Base-by-base conservation (phyloP, 2,329 filamentous ascomycete genomes). In the Hymenoscyphus fraxineus region DNA sequence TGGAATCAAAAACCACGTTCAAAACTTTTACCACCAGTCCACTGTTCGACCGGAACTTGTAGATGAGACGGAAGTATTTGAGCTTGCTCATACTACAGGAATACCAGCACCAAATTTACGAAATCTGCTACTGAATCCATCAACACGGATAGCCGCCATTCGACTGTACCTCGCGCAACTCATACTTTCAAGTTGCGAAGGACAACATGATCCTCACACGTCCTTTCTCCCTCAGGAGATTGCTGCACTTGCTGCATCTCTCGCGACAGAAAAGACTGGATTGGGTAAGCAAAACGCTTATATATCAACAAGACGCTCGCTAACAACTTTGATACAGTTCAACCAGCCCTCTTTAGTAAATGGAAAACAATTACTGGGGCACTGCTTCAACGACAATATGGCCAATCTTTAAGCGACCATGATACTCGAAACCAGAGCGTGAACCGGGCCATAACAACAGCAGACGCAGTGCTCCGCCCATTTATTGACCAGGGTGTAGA, bases 1-100 rank as follows among this genome's bases (percentile, higher is more conserved):
- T 62, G 59, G 39, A 22, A 66, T 69, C 54, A 69, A 69, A 57
- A 67, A 69, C 38, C 67, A 69, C 56, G 64, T 61, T 32, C 67
- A 69, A 32, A 69, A 61, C 54, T 69, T 63, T 55, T 69, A 69
- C 35, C 64, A 64, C 58, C 63, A 54, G 13, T 35, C 39, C 4
- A 40, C 59, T 4, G 27, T 69, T 16, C 56, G 32, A 27, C 39
- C 61, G 13, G 60, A 65, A 19, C 35, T 58, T 19, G 32, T 69
- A 12, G 62, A 69, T 12, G 55, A 66, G 40, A 55, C 40, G 13
- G 22, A 60, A 32, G 58, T 69, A 12, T 32, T 39, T 6, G 67
- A 66, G n/a, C 16, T 69, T 3, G 59, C 64, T 6, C 55, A 44
- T 6, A 60, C 59, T 13, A 63, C 44, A 31, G 62, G 22, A 38